Conservation (phyloP, 1,284 basidiomycete species). For the Irpex sp. region DNA sequence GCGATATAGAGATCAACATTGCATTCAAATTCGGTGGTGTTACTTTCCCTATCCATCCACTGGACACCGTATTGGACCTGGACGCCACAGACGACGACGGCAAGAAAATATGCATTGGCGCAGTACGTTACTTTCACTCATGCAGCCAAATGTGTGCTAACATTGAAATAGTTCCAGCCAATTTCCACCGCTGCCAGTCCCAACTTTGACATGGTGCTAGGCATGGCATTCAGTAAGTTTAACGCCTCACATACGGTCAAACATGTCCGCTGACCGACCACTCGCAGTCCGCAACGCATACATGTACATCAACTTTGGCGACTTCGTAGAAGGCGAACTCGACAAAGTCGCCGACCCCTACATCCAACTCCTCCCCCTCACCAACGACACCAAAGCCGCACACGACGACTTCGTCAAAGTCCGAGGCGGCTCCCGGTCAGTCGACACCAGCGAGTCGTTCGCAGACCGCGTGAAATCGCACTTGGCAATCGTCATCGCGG, state of each 20-base stretch:
- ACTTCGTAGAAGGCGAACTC: slow-evolving; percentile 40
- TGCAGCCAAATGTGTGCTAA: neutral
- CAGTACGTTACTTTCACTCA: slow-evolving; percentile 6
- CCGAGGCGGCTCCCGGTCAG: slow-evolving; percentile 2
- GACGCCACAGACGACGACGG: slow-evolving; percentile 18
- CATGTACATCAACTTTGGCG: slow-evolving; percentile 55
- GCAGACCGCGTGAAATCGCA: slow-evolving; percentile 4
- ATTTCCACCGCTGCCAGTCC: slow-evolving; percentile 37
- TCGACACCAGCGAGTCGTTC: neutral
- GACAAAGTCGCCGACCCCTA: slow-evolving; percentile 39
- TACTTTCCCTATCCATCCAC: slow-evolving; percentile 52
- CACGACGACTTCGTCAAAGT: slow-evolving; percentile 46
- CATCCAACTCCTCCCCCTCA: slow-evolving; percentile 57
- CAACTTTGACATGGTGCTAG: slow-evolving; percentile 68
- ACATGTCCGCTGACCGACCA: slow-evolving; percentile 1
- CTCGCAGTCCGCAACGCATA: slow-evolving; percentile 63
- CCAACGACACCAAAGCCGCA: slow-evolving; percentile 28
- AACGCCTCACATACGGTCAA: neutral
- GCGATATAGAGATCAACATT: slow-evolving; percentile 52
- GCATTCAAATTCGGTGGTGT: slow-evolving; percentile 52
- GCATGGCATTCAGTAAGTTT: slow-evolving; percentile 71
- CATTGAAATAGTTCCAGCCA: slow-evolving; percentile 51
- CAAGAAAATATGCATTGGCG: slow-evolving; percentile 21
- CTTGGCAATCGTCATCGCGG: slow-evolving; percentile 8
- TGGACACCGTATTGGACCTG: slow-evolving; percentile 41